These are phyloP conservation scores for Coniella lustricola DNA, from an alignment of 2,329 filamentous ascomycete genomes.

Conservation along the genomic window DNA sequence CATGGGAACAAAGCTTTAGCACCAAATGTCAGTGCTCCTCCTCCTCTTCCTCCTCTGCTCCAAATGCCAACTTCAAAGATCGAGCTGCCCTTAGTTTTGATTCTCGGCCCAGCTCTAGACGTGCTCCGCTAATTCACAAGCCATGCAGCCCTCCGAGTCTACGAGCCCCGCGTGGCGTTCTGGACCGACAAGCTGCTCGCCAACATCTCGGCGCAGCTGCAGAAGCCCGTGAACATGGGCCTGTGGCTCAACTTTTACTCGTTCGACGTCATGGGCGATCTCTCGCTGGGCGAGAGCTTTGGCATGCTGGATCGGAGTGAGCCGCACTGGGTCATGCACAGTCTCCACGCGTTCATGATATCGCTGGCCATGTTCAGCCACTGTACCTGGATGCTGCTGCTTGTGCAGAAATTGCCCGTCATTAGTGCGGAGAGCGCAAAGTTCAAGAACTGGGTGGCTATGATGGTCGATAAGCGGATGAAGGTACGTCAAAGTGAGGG, in stretches of 20 bases:
- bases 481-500: not conserved
- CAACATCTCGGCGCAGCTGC: constrained; percentile 19
- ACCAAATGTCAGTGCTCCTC: not conserved
- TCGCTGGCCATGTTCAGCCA: constrained; percentile 6
- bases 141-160: constrained; percentile 21
- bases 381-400: constrained; percentile 4
- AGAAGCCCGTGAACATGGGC: constrained; percentile 23
- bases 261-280: constrained; percentile 13
- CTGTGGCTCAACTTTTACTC: constrained; percentile 28
- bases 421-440: constrained; percentile 1
- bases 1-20: constrained; percentile 10
- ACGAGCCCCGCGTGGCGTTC: constrained; percentile 23
- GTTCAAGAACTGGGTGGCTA: constrained; percentile 7
- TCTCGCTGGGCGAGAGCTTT: constrained; percentile 11
- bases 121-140: not conserved
- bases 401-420: not conserved
- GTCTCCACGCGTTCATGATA: constrained; percentile 9
- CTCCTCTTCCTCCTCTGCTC: too few relatives aligned
- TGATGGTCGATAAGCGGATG: constrained; percentile 7
- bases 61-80: too few relatives aligned
- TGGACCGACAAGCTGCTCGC: constrained; percentile 21
- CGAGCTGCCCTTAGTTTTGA: too few relatives aligned
- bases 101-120: too few relatives aligned
- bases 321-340: constrained; percentile 3
- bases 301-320: constrained; percentile 8